A percentile compares a stretch with the other conserved stretches of the same genome.
phyloP scores from a whole-genome alignment of 306 rosid species.

The Coriaria nepalensis region DNA sequence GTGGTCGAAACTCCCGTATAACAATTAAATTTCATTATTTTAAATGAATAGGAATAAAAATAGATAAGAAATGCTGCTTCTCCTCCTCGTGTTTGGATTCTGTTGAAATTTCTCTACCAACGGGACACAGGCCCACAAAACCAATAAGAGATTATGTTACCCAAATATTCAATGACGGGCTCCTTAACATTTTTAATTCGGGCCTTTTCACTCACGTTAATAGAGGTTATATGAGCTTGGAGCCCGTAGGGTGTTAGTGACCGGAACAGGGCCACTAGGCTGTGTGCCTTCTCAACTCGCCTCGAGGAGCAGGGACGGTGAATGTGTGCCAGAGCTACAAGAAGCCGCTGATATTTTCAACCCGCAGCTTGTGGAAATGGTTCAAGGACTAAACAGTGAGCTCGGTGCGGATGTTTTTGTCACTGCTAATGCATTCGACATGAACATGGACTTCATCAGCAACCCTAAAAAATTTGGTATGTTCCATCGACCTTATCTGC shows the following conservation, averaged over 20 bases:
- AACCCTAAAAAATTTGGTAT: neutral
- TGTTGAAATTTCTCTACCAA: no score
- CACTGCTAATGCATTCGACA: neutral
- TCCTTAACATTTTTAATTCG: no score
- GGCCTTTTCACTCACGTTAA: no score
- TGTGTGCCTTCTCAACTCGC: neutral
- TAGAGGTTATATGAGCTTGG: neutral
- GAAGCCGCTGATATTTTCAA: neutral
- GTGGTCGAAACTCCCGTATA: no score
- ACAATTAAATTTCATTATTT: no score
- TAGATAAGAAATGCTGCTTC: no score
- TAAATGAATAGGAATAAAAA: no score
- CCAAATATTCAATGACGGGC: no score
- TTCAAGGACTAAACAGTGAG: neutral
- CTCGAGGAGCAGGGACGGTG: neutral
- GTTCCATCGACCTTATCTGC: no score
- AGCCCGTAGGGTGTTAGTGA: constrained; percentile 1
- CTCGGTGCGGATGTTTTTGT: neutral
- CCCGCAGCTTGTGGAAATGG: neutral
- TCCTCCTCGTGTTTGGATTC: no score
- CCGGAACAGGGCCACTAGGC: constrained; percentile 1
- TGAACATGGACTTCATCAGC: neutral
- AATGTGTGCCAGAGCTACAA: neutral
- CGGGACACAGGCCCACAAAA: no score
- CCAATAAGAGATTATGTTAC: no score